Base-by-base conservation (phyloP, 2,329 filamentous ascomycete species). In the Cytospora mali region DNA sequence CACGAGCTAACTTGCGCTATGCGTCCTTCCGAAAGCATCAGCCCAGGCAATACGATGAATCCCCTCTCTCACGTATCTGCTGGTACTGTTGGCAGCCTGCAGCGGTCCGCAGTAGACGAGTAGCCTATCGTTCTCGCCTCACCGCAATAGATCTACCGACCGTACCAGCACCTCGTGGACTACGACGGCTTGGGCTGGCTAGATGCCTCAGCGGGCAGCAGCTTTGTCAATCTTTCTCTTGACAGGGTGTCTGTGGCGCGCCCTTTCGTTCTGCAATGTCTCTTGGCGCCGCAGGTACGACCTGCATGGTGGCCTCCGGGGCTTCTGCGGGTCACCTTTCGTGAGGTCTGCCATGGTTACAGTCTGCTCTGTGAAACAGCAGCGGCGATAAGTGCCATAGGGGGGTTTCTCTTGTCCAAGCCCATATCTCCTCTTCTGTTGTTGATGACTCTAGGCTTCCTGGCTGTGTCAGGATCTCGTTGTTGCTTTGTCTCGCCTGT, bases 1-100 rank as follows among this genome's bases (percentile, higher is more conserved):
- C 42, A 29, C 6, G 25, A 25, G 28, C 42, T 16, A 16, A 51
- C 13, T 6, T 29, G 25, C 16, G 6, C 25, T 33, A 62, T 58
- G 60, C 60, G 27, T 27, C 23, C 50, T 52, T n/a, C 60, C 60
- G 54, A 58, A n/a, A 28, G 35, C 28, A 58, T 27, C 46, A 31
- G 27, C 25, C 54, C 53, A 53, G 33, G 9, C 55, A 27, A 35
- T 58, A 35, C 54, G 27, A 35, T 46, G 23, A 14, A n/a, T 27
- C 31, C 27, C 59, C 49, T 33, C 9, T 52, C 28, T 33, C 9
- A 27, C n/a, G n/a, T 13, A 46, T 23, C 18, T 23, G 6, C 42
- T 46, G 42, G 42, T 9, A 10, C 25, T 16, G 27, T 28, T 28
- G 33, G 31, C 53, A 7, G 33, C n/a, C 46, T 58, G 60, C 54